These are phyloP conservation scores for Capronia epimyces DNA, from an alignment of 2,329 filamentous ascomycete species.

Conservation along the genomic window DNA sequence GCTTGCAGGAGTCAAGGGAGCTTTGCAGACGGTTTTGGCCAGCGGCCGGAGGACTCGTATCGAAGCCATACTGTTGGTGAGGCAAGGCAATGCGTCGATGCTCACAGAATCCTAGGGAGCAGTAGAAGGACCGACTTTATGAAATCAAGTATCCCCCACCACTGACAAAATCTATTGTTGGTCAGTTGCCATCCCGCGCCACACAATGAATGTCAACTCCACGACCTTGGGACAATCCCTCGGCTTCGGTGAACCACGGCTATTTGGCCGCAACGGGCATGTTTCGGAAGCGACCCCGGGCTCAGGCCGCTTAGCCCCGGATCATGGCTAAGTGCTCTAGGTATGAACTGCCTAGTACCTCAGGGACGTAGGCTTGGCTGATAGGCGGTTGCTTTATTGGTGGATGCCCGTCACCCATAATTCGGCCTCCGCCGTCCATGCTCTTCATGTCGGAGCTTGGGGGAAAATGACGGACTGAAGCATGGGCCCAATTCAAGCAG, in stretches of 20 bases:
- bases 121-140: neutral
- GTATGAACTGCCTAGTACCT: too few relatives aligned
- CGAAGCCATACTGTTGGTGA: constrained; percentile 41
- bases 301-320: neutral
- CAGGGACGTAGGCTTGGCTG: neutral
- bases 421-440: too few relatives aligned
- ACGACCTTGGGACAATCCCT: neutral
- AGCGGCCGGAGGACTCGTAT: constrained; percentile 44
- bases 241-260: neutral
- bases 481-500: too few relatives aligned
- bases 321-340: too few relatives aligned
- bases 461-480: too few relatives aligned
- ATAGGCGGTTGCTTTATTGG: neutral
- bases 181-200: neutral
- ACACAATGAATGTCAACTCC: neutral
- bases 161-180: neutral
- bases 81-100: neutral
- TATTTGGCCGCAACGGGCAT: neutral
- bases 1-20: constrained; percentile 4
- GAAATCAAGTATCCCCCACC: neutral
- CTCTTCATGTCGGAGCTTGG: too few relatives aligned
- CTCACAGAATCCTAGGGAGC: neutral
- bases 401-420: neutral
- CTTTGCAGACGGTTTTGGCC: constrained; percentile 17
- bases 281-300: neutral